A percentile compares a stretch with the other conserved stretches of the same genome.
phyloP scores from a whole-genome alignment of 192 early-diverging fungal genomes.

The Coemansia sp. region DNA sequence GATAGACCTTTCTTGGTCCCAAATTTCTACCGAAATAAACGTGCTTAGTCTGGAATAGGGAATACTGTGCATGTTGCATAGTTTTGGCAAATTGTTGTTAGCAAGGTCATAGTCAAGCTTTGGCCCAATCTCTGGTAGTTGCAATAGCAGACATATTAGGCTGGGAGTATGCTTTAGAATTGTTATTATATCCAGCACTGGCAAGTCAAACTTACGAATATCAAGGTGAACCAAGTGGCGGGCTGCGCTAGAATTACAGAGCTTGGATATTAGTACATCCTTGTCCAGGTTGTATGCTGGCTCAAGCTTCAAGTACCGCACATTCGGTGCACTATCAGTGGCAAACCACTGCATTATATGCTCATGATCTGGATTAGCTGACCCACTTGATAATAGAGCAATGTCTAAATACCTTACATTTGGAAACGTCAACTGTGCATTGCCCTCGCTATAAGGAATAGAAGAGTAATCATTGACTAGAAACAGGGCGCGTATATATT shows the following conservation, averaged over 20 bases:
- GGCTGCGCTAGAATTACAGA: background rate
- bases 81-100: background rate
- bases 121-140: background rate
- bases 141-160: background rate
- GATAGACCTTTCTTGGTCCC: background rate
- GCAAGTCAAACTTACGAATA: background rate
- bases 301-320: background rate
- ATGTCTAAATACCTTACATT: background rate
- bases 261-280: background rate
- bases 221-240: background rate
- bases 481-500: background rate
- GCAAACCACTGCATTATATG: background rate
- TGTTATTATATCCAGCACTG: background rate
- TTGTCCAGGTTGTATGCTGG: background rate
- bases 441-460: background rate
- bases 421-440: background rate
- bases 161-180: background rate
- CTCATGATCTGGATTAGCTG: background rate
- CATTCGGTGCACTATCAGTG: background rate
- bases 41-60: background rate
- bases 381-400: background rate
- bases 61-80: background rate
- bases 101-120: no score
- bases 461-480: background rate
- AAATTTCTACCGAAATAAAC: background rate